Base-by-base conservation (phyloP, 257 asterid genomes). In the Jasminum sambac region DNA sequence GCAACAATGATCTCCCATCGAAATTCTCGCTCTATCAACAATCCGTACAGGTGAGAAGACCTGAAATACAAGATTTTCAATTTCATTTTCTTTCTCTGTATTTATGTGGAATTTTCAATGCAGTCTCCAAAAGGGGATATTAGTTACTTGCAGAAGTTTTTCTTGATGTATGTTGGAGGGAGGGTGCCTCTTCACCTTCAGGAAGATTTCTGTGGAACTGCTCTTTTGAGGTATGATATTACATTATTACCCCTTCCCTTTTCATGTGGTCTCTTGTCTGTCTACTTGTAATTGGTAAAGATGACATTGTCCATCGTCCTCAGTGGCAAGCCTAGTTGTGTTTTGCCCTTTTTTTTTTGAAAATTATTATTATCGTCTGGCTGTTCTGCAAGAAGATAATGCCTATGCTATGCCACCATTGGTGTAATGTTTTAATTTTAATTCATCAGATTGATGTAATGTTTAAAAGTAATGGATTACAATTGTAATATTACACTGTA, bases 101-200 rank as follows among this genome's bases (percentile, higher is more conserved):
- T 11, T 38, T 12, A 44, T 1, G 17, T 30, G 1, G 36, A 30
- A 30, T 30, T 30, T 30, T 76, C 63, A 40, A 57, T 81, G 84
- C 83, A 95, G 98, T 91, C 96, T n/a, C 99, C 98, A 25, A 95
- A 91, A 85, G 99, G 99, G 84, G 98, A 95, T 55, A 91, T 95
- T 60, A 91, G 96, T 80, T 95, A 91, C 79, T 79, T 95, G 80
- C 96, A 81, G 82, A 95, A 91, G 83, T 95, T 89, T 85, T 95
- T 95, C 72, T 75, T 91, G 95, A 91, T 89, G 96, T 95, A 95
- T 73, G 98, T 95, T 12, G 98, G 99, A 59, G 99, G 98, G 63
- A 86, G 99, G 83, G 87, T 70, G 11, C 98, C 98, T 8, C 94
- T 91, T 63, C 96, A 91, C 84, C 87, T 95, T 77, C 99, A 95